Base-by-base conservation (phyloP, 2,329 filamentous ascomycete genomes). In the Venturia pyrina region DNA sequence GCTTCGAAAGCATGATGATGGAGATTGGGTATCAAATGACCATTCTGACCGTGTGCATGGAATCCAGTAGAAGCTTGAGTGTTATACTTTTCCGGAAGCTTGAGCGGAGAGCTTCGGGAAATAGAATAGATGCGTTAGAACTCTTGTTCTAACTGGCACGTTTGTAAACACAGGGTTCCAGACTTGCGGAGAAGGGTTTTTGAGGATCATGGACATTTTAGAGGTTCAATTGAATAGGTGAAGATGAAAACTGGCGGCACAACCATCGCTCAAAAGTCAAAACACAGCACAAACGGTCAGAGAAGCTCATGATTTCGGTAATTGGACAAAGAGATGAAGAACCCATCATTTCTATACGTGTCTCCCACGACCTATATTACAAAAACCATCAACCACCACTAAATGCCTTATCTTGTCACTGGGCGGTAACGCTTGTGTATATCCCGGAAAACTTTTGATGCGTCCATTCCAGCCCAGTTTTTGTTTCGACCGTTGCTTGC, bases 261-360 rank as follows among this genome's bases (percentile, higher is more conserved):
- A 40, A 40, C 11, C 37, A 40, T 40, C 10, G 28, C 28, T 15
- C 21, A 24, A 24, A 24, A 5, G 21, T 37, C 28, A 21, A 59
- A 10, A 37, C 53, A 59, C 28, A 59, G 28, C 28, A 59, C 28
- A n/a, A 28, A 59, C 32, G 53, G 17, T 37, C 28, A 32, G 17
- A 21, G 53, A 37, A n/a, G 13, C n/a, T 37, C 32, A 32, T 59
- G 28, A 59, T 62, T 62, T 62, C n/a, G 37, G 43, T 24, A 61
- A 28, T 43, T 62, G 21, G 37, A 62, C 60, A 62, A 44, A 62
- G 60, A 62, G 60, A 62, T 62, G 60, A 43, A 62, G 13, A 62
- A 19, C 37, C 28, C 60, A 62, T 62, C 60, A 62, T 62, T 62
- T 62, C 60, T 62, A 62, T 62, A 32, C 40, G 37, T 62, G 60